Evolutionary conservation across 1,284 basidiomycete species (phyloP), one percentile per base, ranked within the genome.

Genomic region (Moesziomyces aphidis): DNA sequence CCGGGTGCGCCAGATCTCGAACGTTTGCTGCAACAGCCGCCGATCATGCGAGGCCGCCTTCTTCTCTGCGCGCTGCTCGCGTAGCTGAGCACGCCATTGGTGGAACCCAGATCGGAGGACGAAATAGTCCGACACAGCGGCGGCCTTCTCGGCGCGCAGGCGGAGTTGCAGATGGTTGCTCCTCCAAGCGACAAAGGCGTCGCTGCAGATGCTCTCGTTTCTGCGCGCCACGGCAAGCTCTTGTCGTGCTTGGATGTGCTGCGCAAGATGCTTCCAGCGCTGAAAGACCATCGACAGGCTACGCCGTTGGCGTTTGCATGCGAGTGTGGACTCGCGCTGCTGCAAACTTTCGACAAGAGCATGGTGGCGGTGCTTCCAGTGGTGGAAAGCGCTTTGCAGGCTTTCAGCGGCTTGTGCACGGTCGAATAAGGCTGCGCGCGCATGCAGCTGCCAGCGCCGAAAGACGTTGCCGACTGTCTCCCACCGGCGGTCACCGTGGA

Each of bases 1-100:
- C 4, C 54, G 64, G 9, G 59, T 49, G 19, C 46, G 54, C 77
- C 77, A 79, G 19, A 66, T 67, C n/a, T 59, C 61, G 19, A 71
- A 60, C 3, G 65, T 55, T 34, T 66, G 62, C 44, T 64, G 47
- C 13, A 45, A 51, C 2, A 71, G 56, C 7, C 70, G 61, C 0
- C 19, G 47, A 13, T 67, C 45, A 24, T 56, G 63, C 3, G 21
- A 17, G 10, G 56, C 58, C 23, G 59, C 61, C 28, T 65, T 54
- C 3, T 17, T 31, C 22, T 58, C 55, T 10, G 56, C 61, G 9
- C 60, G 64, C 5, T 49, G 55, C 31, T 62, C 55, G 26, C 56
- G 56, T 1, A 66, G 51, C 45, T 31, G 55, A 19, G 4, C 15
- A 13, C 60, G 67, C 74, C 74, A 77, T 21, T 24, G 53, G 1